A percentile compares a stretch with the other conserved stretches of the same genome.
phyloP scores from a whole-genome alignment of 805 yeast genomes.

The Kluyveromyces lactis region DNA sequence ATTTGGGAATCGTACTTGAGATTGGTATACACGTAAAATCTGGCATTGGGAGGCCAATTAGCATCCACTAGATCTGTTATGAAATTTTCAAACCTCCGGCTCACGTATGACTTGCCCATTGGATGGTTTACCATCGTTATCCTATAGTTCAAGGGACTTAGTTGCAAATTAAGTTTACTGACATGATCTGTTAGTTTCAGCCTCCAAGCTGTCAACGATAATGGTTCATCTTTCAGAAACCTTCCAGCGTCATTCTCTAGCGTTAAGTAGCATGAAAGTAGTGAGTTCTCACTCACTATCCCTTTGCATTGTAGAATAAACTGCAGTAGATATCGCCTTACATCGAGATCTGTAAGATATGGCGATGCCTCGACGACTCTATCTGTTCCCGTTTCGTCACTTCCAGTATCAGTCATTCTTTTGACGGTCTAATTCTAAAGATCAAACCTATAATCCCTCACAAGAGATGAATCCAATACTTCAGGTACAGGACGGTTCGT shows the following conservation, averaged over 20 bases:
- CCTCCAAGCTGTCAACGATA: constrained; percentile 8
- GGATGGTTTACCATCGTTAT: constrained; percentile 17
- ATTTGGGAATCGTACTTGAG: constrained; percentile 17
- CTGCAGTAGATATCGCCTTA: constrained; percentile 14
- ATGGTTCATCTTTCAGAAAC: constrained; percentile 1
- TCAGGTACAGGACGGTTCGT: no score
- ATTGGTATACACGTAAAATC: constrained; percentile 23
- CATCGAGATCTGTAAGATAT: constrained; percentile 6
- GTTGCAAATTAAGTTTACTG: constrained; percentile 16
- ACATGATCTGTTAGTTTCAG: constrained; percentile 10
- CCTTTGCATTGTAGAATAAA: constrained; percentile 19
- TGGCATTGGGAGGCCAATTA: constrained; percentile 11
- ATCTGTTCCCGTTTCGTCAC: no score
- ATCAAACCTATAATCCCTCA: no score
- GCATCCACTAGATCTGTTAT: not conserved
- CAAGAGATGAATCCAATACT: no score
- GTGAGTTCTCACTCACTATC: constrained; percentile 18
- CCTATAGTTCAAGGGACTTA: constrained; percentile 17
- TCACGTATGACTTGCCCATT: constrained; percentile 15
- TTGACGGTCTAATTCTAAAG: no score
- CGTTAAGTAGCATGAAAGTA: constrained; percentile 14
- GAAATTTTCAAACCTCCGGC: not conserved
- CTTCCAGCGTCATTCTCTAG: constrained; percentile 7
- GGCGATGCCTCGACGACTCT: no score
- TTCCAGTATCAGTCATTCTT: no score